phyloP scores from a whole-genome alignment of 2,329 filamentous ascomycete genomes.

The Lasiodiplodia citricola region DNA sequence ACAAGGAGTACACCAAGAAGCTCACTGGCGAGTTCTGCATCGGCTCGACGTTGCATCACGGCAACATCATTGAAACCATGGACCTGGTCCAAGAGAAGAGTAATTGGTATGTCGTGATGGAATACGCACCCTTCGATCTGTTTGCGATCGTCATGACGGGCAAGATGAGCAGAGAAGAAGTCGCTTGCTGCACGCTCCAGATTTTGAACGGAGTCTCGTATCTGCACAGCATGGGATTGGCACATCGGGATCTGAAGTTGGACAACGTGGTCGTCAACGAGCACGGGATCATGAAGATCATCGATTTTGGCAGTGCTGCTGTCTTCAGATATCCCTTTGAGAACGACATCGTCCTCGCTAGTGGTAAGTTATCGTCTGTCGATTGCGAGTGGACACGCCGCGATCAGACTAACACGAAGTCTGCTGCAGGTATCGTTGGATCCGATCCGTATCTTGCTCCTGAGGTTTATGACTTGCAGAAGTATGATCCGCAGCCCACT shows the following conservation, averaged over 20 bases:
- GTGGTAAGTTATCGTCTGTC: conserved; percentile 63
- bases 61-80: conserved; percentile 97
- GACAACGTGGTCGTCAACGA: conserved; percentile 98
- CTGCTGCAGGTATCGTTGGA: conserved; percentile 68
- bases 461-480: conserved; percentile 91
- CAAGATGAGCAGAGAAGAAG: conserved; percentile 90
- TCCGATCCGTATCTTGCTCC: conserved; percentile 97
- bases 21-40: conserved; percentile 98
- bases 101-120: conserved; percentile 99
- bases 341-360: conserved; percentile 79
- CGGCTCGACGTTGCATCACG: conserved; percentile 93
- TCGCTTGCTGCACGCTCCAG: conserved; percentile 89
- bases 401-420: background rate
- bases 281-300: conserved; percentile 98
- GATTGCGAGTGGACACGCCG: background rate
- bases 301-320: conserved; percentile 96
- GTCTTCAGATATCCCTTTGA: conserved; percentile 98
- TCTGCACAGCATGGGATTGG: conserved; percentile 90
- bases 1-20: conserved; percentile 97
- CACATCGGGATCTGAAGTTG: conserved; percentile 92
- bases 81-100: conserved; percentile 94
- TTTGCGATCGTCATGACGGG: conserved; percentile 99
- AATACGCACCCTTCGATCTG: conserved; percentile 93
- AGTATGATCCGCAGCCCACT: conserved; percentile 91
- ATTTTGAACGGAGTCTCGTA: conserved; percentile 95